Percentiles rank a stretch among this genome's conserved stretches.
Evolutionary conservation across 2,329 filamentous ascomycete species (phyloP).

Genomic region (Stemphylium lycopersici): DNA sequence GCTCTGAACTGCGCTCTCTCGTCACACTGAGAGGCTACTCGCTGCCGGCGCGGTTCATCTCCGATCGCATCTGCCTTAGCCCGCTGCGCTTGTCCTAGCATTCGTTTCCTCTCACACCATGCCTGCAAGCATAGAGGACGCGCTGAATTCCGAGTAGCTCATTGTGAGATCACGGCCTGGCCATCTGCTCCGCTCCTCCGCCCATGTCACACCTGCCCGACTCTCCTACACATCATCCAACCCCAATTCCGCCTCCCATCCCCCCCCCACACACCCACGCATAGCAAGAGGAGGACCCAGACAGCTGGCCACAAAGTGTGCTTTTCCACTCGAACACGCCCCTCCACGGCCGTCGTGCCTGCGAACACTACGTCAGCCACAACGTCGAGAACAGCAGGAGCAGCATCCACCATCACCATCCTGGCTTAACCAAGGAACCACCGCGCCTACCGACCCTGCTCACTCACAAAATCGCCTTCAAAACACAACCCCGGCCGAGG

Average conservation of each 20-base stretch:
- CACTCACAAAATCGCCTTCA: neutral
- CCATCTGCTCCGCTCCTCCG: conserved; percentile 21
- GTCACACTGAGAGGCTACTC: conserved; percentile 35
- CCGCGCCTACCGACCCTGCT: neutral
- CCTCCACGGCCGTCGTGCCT: conserved; percentile 26
- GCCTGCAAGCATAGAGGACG: conserved; percentile 25
- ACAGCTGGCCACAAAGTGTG: conserved; percentile 14
- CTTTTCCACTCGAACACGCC: conserved; percentile 6
- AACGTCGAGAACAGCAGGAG: conserved; percentile 20
- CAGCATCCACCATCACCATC: conserved; percentile 7
- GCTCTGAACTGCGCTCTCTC: conserved; percentile 24
- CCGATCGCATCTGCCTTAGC: conserved; percentile 47
- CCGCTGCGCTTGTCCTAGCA: conserved; percentile 23
- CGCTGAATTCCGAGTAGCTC: conserved; percentile 29
- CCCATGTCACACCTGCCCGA: conserved; percentile 35
- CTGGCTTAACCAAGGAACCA: neutral
- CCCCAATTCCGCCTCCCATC: conserved; percentile 15
- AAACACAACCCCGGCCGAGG: neutral
- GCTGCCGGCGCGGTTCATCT: conserved; percentile 44
- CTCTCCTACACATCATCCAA: conserved; percentile 20
- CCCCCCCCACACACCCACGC: conserved; percentile 9
- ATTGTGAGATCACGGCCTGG: conserved; percentile 41
- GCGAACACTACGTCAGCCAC: conserved; percentile 36
- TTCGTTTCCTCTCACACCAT: conserved; percentile 36
- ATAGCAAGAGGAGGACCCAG: conserved; percentile 25